These are phyloP conservation scores for Candida dubliniensis DNA, from an alignment of 1,139 yeast species.

Conservation along the genomic window DNA sequence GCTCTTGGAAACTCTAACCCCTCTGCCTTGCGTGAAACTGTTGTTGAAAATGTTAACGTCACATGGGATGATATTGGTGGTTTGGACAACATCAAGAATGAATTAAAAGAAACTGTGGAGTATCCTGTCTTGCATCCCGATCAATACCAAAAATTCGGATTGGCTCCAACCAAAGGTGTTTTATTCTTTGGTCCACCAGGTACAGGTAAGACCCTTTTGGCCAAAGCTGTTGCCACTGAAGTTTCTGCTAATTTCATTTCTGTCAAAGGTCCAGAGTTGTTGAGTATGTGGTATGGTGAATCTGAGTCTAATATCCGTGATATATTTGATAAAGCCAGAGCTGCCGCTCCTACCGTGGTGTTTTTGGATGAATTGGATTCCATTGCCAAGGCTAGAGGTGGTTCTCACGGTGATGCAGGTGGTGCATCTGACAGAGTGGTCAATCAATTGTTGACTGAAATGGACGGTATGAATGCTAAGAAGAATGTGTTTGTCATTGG, in stretches of 20 bases:
- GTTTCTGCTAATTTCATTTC: conserved; percentile 96
- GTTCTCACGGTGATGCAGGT: conserved; percentile 89
- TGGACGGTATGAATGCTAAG: conserved; percentile 99
- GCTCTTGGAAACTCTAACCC: conserved; percentile 98
- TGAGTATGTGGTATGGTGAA: conserved; percentile 99
- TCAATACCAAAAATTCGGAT: conserved; percentile 95
- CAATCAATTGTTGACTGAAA: conserved; percentile 94
- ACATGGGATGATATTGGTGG: conserved; percentile 99
- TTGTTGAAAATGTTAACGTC: conserved; percentile 96
- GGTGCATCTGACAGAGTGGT: conserved; percentile 99
- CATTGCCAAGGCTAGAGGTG: conserved; percentile 97
- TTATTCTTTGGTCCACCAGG: conserved; percentile 99
- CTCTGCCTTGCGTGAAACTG: conserved; percentile 98
- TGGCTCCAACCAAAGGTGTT: conserved; percentile 97
- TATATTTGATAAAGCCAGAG: conserved; percentile 96
- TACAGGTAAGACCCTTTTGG: conserved; percentile 97
- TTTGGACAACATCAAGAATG: conserved; percentile 90
- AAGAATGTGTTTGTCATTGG: conserved; percentile 98
- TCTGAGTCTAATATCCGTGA: conserved; percentile 96
- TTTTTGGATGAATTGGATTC: conserved; percentile 97
- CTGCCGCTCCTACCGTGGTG: conserved; percentile 98
- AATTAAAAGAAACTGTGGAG: conserved; percentile 97
- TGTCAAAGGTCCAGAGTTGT: conserved; percentile 94
- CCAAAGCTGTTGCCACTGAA: conserved; percentile 98
- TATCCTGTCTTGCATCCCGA: conserved; percentile 99